Percentiles rank a stretch among this genome's conserved stretches.
Conservation (phyloP, 2,329 filamentous ascomycete species). For the Diaporthe citri region DNA sequence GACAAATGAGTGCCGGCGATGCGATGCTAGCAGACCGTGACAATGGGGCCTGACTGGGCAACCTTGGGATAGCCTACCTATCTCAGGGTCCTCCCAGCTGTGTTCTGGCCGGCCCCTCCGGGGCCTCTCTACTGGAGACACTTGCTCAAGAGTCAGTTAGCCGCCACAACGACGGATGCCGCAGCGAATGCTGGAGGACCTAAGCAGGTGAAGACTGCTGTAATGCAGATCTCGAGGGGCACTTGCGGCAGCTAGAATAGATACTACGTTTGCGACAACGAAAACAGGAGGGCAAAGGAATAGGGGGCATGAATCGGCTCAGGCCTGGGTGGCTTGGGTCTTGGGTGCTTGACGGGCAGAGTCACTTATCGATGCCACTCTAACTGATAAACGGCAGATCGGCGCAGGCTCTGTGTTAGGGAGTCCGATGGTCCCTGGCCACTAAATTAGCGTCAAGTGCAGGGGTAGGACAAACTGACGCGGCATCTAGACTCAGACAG, state of each 20-base stretch:
- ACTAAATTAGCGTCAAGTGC: constrained; percentile 16
- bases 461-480: constrained; percentile 30
- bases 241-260: not conserved
- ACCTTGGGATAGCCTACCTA: not conserved
- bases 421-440: not conserved
- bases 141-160: not conserved
- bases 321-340: not conserved
- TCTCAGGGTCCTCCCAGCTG: constrained; percentile 19
- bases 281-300: constrained; percentile 5
- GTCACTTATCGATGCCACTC: constrained; percentile 21
- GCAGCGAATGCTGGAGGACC: not conserved
- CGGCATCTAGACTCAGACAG: constrained; percentile 29
- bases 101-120: constrained; percentile 10
- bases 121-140: not conserved
- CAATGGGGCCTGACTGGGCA: not conserved
- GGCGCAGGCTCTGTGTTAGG: constrained; percentile 5
- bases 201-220: not conserved
- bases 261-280: not conserved
- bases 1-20: not conserved
- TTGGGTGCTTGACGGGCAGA: not conserved
- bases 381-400: constrained; percentile 24
- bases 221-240: not conserved
- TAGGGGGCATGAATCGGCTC: constrained; percentile 22
- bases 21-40: not conserved
- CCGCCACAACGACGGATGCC: not conserved